These are phyloP conservation scores for Willaertia magna DNA, from an alignment of 208 protist species.

Conservation along the genomic window DNA sequence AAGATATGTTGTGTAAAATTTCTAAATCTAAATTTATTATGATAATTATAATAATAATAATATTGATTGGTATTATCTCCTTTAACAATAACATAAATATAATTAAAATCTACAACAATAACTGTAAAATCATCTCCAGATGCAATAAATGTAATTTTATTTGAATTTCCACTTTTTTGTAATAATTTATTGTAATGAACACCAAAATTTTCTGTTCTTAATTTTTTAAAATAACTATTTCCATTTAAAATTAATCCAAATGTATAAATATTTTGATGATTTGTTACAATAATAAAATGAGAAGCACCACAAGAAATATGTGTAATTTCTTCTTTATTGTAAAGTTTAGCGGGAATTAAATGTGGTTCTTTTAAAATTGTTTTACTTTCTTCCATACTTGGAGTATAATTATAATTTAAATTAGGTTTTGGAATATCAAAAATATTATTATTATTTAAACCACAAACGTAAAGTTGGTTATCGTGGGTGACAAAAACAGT, in stretches of 20 bases:
- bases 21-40: not conserved
- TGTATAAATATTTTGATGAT: not conserved
- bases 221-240: not conserved
- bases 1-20: too few relatives aligned
- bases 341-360: not conserved
- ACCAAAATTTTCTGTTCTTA: not conserved
- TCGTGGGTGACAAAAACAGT: not conserved
- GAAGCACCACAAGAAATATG: not conserved
- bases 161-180: not conserved
- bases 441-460: not conserved
- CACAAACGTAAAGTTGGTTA: not conserved
- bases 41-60: too few relatives aligned
- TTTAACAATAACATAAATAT: not conserved
- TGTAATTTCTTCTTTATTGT: not conserved
- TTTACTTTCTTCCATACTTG: too few relatives aligned
- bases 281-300: not conserved
- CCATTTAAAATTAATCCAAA: not conserved
- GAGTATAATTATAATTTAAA: too few relatives aligned
- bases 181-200: not conserved
- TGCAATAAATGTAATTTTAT: not conserved
- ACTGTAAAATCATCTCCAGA: not conserved
- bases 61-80: not conserved
- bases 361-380: not conserved
- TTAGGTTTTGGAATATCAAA: not conserved
- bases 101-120: not conserved